Percentiles rank a stretch among this genome's conserved stretches.
Evolutionary conservation across 805 yeast genomes (phyloP).

Genomic region (Starmerella floricola): DNA sequence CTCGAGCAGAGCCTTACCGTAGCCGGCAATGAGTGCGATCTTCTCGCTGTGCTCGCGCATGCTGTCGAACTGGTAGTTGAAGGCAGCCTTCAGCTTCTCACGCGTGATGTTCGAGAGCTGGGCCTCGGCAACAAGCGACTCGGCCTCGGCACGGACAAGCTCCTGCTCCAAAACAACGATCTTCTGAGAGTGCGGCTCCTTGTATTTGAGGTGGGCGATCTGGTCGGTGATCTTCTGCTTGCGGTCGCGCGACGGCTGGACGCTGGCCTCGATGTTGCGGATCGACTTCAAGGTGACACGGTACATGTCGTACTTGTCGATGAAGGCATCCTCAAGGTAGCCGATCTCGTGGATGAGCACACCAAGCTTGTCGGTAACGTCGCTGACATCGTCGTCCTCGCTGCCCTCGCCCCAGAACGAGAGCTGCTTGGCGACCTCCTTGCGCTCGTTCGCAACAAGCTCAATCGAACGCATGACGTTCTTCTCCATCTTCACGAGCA

Average conservation of each 20-base stretch:
- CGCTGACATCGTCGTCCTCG: conserved; percentile 93
- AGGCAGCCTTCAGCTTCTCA: conserved; percentile 94
- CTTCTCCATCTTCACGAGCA: conserved; percentile 91
- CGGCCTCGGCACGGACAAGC: conserved; percentile 97
- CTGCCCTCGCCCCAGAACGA: conserved; percentile 91
- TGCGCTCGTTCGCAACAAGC: conserved; percentile 83
- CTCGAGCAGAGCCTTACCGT: conserved; percentile 94
- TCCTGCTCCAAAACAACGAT: conserved; percentile 93
- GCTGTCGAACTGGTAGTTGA: conserved; percentile 92
- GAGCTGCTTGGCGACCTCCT: conserved; percentile 93
- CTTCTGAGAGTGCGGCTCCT: conserved; percentile 96
- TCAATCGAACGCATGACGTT: conserved; percentile 89
- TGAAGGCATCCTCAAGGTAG: conserved; percentile 95
- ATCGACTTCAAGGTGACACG: conserved; percentile 87
- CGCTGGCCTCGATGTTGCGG: conserved; percentile 94
- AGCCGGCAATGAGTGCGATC: conserved; percentile 93
- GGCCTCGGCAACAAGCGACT: conserved; percentile 97
- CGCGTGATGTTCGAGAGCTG: conserved; percentile 96
- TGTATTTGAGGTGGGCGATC: conserved; percentile 94
- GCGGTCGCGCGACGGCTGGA: conserved; percentile 96
- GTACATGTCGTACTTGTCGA: conserved; percentile 97
- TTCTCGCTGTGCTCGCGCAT: conserved; percentile 91
- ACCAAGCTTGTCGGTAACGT: conserved; percentile 94
- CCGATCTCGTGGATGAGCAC: conserved; percentile 91
- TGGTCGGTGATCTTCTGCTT: conserved; percentile 95